phyloP scores from a whole-genome alignment of 169 alveolate genomes.

The Eimeria brunetti region DNA sequence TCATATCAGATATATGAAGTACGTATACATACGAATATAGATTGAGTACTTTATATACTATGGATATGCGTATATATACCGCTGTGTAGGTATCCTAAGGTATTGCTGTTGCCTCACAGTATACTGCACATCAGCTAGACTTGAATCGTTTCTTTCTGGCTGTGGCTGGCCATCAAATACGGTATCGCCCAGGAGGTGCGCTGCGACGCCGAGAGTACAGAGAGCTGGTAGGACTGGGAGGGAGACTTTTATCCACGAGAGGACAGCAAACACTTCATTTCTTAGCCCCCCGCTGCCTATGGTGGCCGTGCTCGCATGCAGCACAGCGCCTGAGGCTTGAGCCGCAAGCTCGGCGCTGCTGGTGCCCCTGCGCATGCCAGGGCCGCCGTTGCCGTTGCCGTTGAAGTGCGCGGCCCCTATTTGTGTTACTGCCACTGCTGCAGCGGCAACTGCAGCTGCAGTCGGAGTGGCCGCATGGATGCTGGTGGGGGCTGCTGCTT shows the following conservation, averaged over 20 bases:
- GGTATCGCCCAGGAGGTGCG: conserved; percentile 56
- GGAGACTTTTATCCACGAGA: conserved; percentile 56
- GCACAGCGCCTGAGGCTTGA: conserved; percentile 56
- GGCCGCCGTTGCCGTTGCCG: background rate
- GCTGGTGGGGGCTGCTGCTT: conserved; percentile 49
- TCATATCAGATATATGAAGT: no score
- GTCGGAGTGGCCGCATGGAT: conserved; percentile 56
- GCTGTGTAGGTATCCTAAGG: no score
- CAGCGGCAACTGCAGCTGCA: conserved; percentile 68
- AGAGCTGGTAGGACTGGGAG: conserved; percentile 48
- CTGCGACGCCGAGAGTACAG: conserved; percentile 54
- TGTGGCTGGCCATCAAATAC: conserved; percentile 70
- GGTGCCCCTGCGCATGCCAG: conserved; percentile 17
- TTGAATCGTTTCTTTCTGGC: conserved; percentile 47
- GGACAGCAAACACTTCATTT: conserved; percentile 54
- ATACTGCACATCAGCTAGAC: conserved; percentile 36
- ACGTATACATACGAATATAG: no score
- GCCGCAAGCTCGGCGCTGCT: conserved; percentile 64
- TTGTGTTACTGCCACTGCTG: conserved; percentile 49
- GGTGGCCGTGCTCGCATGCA: conserved; percentile 53
- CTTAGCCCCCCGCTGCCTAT: conserved; percentile 61
- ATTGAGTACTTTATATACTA: no score
- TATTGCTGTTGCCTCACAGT: background rate
- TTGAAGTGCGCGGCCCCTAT: background rate
- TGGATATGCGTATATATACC: no score